Evolutionary conservation across 179 eudicot genomes (phyloP).

Genomic region (Carnegiea gigantea): DNA sequence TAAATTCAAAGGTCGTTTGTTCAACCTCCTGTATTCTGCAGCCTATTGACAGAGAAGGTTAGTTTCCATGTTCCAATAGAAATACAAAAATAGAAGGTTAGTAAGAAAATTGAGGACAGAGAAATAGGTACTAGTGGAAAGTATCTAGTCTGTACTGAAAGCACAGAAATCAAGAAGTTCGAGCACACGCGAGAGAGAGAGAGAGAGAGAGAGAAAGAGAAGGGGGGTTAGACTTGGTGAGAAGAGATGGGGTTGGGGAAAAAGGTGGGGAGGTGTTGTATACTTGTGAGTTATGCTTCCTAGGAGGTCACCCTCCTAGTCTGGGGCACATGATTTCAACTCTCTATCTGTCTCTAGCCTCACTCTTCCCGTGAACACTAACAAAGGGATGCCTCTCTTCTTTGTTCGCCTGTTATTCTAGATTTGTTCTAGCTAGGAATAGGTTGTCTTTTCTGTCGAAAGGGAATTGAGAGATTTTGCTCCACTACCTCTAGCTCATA

Average conservation of each 20-base stretch:
- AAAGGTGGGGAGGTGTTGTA: constrained; percentile 9
- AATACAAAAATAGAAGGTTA: constrained; percentile 6
- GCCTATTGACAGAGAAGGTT: too few species aligned
- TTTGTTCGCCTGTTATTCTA: constrained; percentile 10
- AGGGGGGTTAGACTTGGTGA: not conserved
- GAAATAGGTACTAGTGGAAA: not conserved
- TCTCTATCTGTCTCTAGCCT: constrained; percentile 1
- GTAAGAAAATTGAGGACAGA: not conserved
- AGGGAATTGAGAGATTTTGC: not conserved
- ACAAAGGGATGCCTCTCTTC: constrained; percentile 1
- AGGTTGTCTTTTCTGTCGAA: constrained; percentile 8
- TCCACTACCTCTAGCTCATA: constrained; percentile 13
- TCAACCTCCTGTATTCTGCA: too few species aligned
- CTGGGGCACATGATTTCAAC: constrained; percentile 26
- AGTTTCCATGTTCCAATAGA: constrained; percentile 10
- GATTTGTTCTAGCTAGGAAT: constrained; percentile 18
- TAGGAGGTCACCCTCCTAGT: constrained; percentile 26
- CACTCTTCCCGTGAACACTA: constrained; percentile 21
- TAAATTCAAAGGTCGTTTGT: too few species aligned
- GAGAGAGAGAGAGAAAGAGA: too few species aligned
- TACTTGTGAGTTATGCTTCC: constrained; percentile 13
- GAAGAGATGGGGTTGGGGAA: constrained; percentile 11
- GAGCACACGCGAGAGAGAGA: too few species aligned
- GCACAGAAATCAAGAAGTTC: constrained; percentile 18
- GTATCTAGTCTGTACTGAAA: not conserved